phyloP scores from a whole-genome alignment of 73 alveolate species.

The Breviolum minutum region DNA sequence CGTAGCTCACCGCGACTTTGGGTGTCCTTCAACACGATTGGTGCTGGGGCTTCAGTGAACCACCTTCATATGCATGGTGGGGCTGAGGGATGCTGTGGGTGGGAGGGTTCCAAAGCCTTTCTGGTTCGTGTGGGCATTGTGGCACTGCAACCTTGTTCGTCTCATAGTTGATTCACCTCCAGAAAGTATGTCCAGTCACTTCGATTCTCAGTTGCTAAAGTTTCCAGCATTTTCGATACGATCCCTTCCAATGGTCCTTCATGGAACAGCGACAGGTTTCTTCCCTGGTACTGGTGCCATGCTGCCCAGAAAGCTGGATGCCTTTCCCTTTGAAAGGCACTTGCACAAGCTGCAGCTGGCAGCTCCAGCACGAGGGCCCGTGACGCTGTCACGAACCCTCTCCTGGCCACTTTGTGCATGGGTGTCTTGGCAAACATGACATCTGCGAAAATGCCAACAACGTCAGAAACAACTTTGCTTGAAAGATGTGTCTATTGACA shows the following conservation, averaged over 20 bases:
- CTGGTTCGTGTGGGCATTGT: no score
- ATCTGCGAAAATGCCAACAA: neutral
- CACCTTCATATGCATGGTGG: conserved; percentile 48
- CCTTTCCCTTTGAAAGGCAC: conserved; percentile 13
- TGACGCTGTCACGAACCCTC: conserved; percentile 7
- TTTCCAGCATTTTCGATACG: neutral
- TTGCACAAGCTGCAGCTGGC: neutral
- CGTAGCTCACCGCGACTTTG: conserved; percentile 41
- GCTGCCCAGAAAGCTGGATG: neutral
- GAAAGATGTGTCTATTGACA: no score
- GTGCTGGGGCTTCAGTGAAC: conserved; percentile 76
- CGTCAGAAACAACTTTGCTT: no score
- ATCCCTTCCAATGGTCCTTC: neutral
- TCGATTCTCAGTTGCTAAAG: no score
- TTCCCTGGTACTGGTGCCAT: neutral
- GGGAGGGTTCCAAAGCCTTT: no score
- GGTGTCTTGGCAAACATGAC: neutral
- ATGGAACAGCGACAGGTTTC: neutral
- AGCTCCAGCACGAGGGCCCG: conserved; percentile 23
- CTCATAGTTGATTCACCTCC: no score
- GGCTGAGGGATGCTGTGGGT: neutral
- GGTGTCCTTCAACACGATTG: conserved; percentile 74
- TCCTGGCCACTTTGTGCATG: conserved; percentile 19
- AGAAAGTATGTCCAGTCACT: no score
- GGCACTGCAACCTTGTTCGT: no score